phyloP scores from a whole-genome alignment of 2,329 filamentous ascomycete species.

The Fusarium neocosmosporiellum region DNA sequence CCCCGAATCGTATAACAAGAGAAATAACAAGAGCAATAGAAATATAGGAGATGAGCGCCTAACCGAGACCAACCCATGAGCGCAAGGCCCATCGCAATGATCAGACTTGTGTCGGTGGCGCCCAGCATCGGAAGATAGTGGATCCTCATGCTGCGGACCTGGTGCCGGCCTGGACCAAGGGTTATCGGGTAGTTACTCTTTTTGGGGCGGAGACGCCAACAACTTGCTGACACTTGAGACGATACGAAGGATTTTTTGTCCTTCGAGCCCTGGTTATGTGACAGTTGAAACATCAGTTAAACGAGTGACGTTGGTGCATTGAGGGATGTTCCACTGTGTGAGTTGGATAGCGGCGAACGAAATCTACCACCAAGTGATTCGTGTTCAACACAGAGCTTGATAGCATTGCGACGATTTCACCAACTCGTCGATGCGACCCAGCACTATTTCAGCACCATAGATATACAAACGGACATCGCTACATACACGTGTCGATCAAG shows the following conservation, averaged over 20 bases:
- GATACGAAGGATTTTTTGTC: neutral
- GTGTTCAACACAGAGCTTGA: neutral
- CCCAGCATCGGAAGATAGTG: neutral
- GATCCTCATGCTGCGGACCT: neutral
- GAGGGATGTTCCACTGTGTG: neutral
- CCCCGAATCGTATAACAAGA: neutral
- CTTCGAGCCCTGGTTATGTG: neutral
- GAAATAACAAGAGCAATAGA: neutral
- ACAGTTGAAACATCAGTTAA: neutral
- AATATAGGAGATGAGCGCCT: neutral
- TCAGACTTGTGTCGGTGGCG: neutral
- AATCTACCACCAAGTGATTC: neutral
- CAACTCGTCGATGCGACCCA: neutral
- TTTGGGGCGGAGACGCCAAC: neutral
- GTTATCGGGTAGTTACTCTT: neutral
- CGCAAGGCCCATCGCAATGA: neutral
- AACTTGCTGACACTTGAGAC: neutral
- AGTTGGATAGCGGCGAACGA: neutral
- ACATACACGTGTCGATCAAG: neutral
- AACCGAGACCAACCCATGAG: neutral
- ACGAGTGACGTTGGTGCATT: neutral
- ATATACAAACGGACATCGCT: neutral
- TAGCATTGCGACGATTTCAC: neutral
- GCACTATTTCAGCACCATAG: neutral
- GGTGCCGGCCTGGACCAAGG: neutral